Base-by-base conservation (phyloP, 148 eudicot species). In the Rhododendron kiyosumense region DNA sequence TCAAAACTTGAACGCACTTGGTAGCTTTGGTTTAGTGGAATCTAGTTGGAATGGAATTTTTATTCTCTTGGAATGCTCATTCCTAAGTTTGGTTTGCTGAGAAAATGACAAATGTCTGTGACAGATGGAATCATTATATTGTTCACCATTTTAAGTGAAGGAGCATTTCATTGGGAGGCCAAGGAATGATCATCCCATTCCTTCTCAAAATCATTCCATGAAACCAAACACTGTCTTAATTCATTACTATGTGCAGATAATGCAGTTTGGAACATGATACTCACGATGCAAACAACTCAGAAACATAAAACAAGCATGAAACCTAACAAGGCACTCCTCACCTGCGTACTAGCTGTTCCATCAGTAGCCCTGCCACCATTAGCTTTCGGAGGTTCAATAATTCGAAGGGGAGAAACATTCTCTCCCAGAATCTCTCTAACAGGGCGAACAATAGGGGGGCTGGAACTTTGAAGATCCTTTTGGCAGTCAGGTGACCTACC, bases 391-490 rank as follows among this genome's bases (percentile, higher is more conserved):
- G 99, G 99, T 90, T 95, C 98, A 87, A 94, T 89, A 84, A 95
- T 91, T 67, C 96, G 90, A 80, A 95, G 98, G 54, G 96, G 94
- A 65, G 90, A 83, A 79, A 92, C 93, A 89, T 88, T 94, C 8
- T 94, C 99, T 63, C 98, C 98, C 63, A 97, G 85, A 82, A 97
- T 95, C 65, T 97, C 99, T 90, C 93, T 92, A 83, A 97, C 93
- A 76, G 98, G 96, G 3, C 95, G 93, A 80, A 94, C 93, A 9
- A 87, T 32, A 48, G 99, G 98, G 12, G 94, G 94, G 77, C 94
- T 94, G 69, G 99, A 88, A 7, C 89, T 67, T 83, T 87, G 89
- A 63, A 85, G 84, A 91, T 89, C 93, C 79, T 84, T 91, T 88
- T 92, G 95, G 86, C 71, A 86, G 88, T 95, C 98, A 78, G 98